A percentile compares a stretch with the other conserved stretches of the same genome.
phyloP scores from a whole-genome alignment of 768 basidiomycete genomes.

The Glaciozyma antarctica region DNA sequence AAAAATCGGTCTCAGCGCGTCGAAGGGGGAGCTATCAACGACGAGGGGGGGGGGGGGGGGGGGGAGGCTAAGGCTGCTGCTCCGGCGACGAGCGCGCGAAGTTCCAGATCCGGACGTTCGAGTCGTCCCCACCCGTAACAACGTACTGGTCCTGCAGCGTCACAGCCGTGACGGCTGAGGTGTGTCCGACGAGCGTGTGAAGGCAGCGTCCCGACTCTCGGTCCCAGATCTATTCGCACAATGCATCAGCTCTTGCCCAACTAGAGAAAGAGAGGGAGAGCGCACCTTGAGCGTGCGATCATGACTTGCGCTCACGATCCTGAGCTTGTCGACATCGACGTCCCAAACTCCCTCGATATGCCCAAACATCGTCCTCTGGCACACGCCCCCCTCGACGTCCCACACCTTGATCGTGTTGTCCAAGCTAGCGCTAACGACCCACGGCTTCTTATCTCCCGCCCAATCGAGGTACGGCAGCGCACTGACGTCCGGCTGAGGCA shows the following conservation, averaged over 20 bases:
- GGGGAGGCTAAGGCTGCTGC: neutral
- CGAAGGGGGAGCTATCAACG: neutral
- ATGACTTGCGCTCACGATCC: constrained; percentile 86
- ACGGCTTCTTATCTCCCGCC: constrained; percentile 46
- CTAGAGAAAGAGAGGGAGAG: constrained; percentile 15
- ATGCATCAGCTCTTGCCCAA: constrained; percentile 14
- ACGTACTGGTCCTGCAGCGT: constrained; percentile 29
- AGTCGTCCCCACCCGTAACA: constrained; percentile 36
- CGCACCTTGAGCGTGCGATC: constrained; percentile 92
- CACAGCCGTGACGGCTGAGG: constrained; percentile 56
- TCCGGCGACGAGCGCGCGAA: neutral
- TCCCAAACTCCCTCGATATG: constrained; percentile 99
- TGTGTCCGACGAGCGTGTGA: constrained; percentile 83
- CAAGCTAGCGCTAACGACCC: constrained; percentile 50
- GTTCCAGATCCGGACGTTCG: constrained; percentile 29
- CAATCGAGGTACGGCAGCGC: constrained; percentile 29
- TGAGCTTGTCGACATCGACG: constrained; percentile 73
- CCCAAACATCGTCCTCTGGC: constrained; percentile 72
- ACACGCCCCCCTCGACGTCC: constrained; percentile 80
- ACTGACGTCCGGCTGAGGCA: neutral
- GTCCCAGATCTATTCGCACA: constrained; percentile 70
- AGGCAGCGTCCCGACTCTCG: constrained; percentile 78
- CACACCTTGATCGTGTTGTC: constrained; percentile 79
- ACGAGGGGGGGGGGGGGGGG: neutral
- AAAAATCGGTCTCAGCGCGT: neutral